Evolutionary conservation across 129 eudicot genomes (phyloP), one percentile per base, ranked within the genome.

Genomic region (Flaveria trinervia): DNA sequence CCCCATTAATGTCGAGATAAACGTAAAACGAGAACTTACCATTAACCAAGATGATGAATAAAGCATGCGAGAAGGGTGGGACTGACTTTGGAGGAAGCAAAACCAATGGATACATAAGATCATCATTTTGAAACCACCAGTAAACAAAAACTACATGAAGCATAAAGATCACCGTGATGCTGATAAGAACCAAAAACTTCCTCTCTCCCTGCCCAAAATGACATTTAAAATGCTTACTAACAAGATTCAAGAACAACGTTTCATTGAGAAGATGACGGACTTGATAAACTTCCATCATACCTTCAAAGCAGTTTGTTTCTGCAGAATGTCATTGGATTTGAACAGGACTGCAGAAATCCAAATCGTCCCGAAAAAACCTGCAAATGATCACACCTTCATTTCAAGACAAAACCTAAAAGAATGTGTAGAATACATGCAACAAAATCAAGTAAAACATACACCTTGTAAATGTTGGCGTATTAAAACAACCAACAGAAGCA

Each of bases 271-370:
- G 10, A 67, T 23, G 36, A 30, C 36, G 5, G 26, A 56, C 25
- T 28, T 17, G 0, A 60, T 14, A 11, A 62, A 30, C 20, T 45
- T 70, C 71, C 46, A 64, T 3, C 12, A 20, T 77, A 83, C 87
- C 90, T 86, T 86, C 41, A 86, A 80, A 49, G 90, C 90, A 52
- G 87, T 86, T 77, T 86, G 87, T 82, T 86, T 86, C 68, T 83
- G 81, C 64, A 86, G 54, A 78, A 86, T 83, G 52, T 86, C 87
- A 65, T 86, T 83, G 15, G 87, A 86, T 68, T 86, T 86, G 66
- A 83, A 83, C 28, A 83, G 71, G 45, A 83, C 83, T 9, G 83
- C 87, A 69, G 90, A 80, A 64, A 86, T 78, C 84, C 83, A 86
- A 43, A 86, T 77, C 44, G 90, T 62, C 67, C 80, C 87, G 11